Evolutionary conservation across 768 basidiomycete genomes (phyloP).

Genomic region (Daedaleopsis sinensis): DNA sequence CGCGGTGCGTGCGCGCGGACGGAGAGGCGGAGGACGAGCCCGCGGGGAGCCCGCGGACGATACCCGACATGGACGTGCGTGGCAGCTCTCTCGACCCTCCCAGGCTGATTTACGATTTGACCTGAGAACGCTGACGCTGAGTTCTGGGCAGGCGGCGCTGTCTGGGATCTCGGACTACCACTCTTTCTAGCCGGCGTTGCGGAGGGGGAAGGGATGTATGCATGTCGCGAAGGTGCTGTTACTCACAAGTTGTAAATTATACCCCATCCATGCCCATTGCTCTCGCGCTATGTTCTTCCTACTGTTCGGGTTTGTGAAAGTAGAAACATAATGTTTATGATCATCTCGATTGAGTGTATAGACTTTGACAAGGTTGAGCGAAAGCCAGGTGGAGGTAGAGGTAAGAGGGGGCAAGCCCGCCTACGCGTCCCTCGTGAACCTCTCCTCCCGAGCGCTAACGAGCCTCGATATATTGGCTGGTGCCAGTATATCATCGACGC

Average conservation of each 20-base stretch:
- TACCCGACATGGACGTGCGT: conserved; percentile 14
- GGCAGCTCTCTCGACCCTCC: not conserved
- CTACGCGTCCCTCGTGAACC: no score
- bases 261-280: not conserved
- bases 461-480: no score
- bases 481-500: no score
- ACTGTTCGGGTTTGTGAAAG: conserved; percentile 34
- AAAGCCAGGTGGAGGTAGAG: no score
- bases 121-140: not conserved
- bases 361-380: no score
- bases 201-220: not conserved
- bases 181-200: not conserved
- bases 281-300: conserved; percentile 63
- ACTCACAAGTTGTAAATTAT: conserved; percentile 10
- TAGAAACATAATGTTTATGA: no score
- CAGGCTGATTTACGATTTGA: no score
- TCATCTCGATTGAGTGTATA: no score
- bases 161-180: conserved; percentile 12
- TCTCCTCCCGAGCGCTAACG: no score
- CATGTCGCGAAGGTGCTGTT: not conserved
- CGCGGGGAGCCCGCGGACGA: conserved; percentile 2
- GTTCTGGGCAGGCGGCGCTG: conserved; percentile 1
- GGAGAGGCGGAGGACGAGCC: conserved; percentile 1
- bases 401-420: no score
- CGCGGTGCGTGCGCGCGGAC: conserved; percentile 15